These are phyloP conservation scores for Plasmodium inui DNA, from an alignment of 169 alveolate genomes.

Conservation along the genomic window DNA sequence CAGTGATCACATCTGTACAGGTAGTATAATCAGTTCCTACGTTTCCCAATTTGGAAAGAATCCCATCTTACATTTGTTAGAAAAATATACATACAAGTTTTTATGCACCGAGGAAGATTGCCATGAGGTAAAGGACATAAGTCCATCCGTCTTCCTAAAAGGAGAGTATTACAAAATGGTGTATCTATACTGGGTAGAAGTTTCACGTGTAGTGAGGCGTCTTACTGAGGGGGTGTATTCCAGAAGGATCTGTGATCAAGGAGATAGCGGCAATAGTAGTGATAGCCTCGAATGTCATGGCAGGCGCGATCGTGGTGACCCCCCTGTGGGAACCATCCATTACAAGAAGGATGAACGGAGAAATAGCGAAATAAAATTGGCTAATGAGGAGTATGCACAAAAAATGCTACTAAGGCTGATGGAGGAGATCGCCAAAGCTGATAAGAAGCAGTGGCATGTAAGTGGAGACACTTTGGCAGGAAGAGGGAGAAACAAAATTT, in stretches of 20 bases:
- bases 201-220: constrained; percentile 2
- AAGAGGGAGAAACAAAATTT: constrained; percentile 4
- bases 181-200: not conserved
- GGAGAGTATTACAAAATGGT: constrained; percentile 35
- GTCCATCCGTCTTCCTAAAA: constrained; percentile 1
- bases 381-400: not conserved
- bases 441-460: not conserved
- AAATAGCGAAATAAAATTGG: not conserved
- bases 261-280: not conserved
- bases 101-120: not conserved
- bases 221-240: not conserved
- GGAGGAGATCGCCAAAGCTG: not conserved
- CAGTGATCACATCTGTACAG: not conserved
- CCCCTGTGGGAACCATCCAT: not conserved
- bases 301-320: not conserved
- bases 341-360: not conserved
- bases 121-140: not conserved
- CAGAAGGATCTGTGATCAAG: not conserved
- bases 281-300: not conserved
- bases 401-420: constrained; percentile 1
- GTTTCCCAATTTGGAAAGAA: constrained; percentile 7
- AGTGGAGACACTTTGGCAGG: not conserved
- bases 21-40: not conserved
- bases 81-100: constrained; percentile 38
- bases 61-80: constrained; percentile 19